These are phyloP conservation scores for Lentinula sp. DNA, from an alignment of 768 basidiomycete species.

Conservation along the genomic window DNA sequence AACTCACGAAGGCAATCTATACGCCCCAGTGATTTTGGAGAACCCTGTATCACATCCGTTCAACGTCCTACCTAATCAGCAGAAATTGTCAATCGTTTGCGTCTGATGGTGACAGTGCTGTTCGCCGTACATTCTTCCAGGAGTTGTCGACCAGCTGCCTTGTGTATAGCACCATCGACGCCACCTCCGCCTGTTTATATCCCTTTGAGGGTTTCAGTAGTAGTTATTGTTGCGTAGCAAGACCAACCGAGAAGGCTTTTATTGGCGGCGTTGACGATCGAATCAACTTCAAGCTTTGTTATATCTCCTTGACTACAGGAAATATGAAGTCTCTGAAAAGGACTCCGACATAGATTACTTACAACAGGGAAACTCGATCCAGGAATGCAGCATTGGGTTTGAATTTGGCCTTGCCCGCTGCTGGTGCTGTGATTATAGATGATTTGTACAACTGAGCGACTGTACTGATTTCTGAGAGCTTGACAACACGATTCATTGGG, in stretches of 20 bases:
- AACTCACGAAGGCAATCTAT: constrained; percentile 71
- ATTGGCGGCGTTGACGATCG: constrained; percentile 84
- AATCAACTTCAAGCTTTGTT: constrained; percentile 61
- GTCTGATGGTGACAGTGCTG: neutral
- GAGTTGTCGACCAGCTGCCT: constrained; percentile 62
- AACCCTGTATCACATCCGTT: constrained; percentile 67
- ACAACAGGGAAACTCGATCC: constrained; percentile 66
- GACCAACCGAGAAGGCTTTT: constrained; percentile 54
- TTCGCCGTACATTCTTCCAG: constrained; percentile 58
- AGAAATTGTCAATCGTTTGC: neutral
- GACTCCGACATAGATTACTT: constrained; percentile 20
- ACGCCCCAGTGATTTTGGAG: constrained; percentile 76
- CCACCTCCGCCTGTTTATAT: constrained; percentile 64
- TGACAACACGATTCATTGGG: constrained; percentile 12
- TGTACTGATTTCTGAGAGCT: constrained; percentile 47
- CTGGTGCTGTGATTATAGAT: constrained; percentile 28
- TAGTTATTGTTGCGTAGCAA: neutral
- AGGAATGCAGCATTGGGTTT: constrained; percentile 28
- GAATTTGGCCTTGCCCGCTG: neutral
- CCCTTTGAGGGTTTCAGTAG: neutral
- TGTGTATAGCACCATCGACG: constrained; percentile 85
- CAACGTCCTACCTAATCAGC: constrained; percentile 46
- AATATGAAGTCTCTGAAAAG: constrained; percentile 1
- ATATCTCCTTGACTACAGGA: constrained; percentile 69
- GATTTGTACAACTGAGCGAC: constrained; percentile 47